These are phyloP conservation scores for Chaetomiaceae sp. DNA, from an alignment of 2,329 filamentous ascomycete genomes.

Conservation along the genomic window DNA sequence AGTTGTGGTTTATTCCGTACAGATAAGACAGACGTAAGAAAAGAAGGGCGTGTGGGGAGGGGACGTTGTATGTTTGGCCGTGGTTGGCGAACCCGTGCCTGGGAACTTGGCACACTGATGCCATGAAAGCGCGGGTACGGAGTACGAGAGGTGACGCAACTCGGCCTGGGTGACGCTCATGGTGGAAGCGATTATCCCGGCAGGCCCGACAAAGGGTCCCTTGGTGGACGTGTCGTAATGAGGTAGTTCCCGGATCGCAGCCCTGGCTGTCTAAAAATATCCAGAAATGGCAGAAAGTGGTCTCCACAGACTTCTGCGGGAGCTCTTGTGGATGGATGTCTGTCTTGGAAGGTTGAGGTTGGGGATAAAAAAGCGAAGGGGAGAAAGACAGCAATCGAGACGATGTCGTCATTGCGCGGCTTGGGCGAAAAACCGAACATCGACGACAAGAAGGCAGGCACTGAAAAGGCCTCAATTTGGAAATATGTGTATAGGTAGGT, in stretches of 20 bases:
- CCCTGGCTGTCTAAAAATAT: not conserved
- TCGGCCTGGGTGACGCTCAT: not conserved
- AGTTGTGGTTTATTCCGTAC: no score
- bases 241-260: not conserved
- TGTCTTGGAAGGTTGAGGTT: no score
- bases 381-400: no score
- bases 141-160: constrained; percentile 17
- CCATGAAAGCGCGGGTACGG: not conserved
- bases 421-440: no score
- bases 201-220: not conserved
- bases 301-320: not conserved
- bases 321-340: not conserved
- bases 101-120: constrained; percentile 11
- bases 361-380: no score
- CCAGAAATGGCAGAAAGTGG: not conserved
- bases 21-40: not conserved
- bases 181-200: not conserved
- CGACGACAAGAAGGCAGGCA: no score
- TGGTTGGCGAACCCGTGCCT: constrained; percentile 5
- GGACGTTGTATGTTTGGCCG: no score
- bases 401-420: no score
- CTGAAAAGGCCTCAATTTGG: no score
- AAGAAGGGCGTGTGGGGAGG: no score
- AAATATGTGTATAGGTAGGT: no score
- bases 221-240: constrained; percentile 7